Percentiles rank a stretch among this genome's conserved stretches.
Evolutionary conservation across 768 basidiomycete species (phyloP).

Genomic region (Pisolithus tinctorius): DNA sequence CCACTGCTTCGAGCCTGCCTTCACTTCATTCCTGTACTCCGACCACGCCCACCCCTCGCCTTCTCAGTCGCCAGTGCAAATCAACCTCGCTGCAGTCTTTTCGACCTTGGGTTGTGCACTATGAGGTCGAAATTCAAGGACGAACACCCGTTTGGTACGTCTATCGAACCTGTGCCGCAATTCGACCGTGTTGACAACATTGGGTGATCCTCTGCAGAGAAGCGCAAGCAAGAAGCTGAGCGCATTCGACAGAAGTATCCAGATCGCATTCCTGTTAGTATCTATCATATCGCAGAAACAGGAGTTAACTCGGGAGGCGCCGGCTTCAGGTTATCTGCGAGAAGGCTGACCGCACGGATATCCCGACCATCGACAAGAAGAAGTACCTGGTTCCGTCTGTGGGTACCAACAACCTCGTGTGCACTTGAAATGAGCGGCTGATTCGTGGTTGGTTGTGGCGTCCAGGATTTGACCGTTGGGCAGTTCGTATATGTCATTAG

Average conservation of each 20-base stretch:
- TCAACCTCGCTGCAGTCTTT: slow-evolving; percentile 2
- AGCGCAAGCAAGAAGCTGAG: slow-evolving; percentile 98
- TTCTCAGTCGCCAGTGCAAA: slow-evolving; percentile 6
- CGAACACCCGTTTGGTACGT: slow-evolving; percentile 92
- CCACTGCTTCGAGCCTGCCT: slow-evolving; percentile 15
- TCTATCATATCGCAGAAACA: neutral
- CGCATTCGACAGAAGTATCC: slow-evolving; percentile 98
- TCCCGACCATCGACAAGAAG: slow-evolving; percentile 99
- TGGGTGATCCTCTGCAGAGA: slow-evolving; percentile 52
- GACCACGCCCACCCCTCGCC: slow-evolving; percentile 18
- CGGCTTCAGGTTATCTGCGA: slow-evolving; percentile 89
- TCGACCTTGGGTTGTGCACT: slow-evolving; percentile 13
- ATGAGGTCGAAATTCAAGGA: slow-evolving; percentile 99
- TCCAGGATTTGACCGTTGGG: slow-evolving; percentile 89
- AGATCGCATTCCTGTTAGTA: slow-evolving; percentile 90
- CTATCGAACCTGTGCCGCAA: slow-evolving; percentile 21
- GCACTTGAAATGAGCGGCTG: slow-evolving; percentile 18
- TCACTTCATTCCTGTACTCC: slow-evolving; percentile 18
- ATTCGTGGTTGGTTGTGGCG: slow-evolving; percentile 10
- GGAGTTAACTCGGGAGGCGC: slow-evolving; percentile 7
- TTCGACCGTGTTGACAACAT: slow-evolving; percentile 26
- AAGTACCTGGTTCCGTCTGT: slow-evolving; percentile 99
- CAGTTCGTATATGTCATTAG: slow-evolving; percentile 99
- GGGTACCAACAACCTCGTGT: slow-evolving; percentile 23
- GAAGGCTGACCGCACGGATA: slow-evolving; percentile 97